Evolutionary conservation across 306 rosid genomes (phyloP).

Genomic region (Styphnolobium japonicum): DNA sequence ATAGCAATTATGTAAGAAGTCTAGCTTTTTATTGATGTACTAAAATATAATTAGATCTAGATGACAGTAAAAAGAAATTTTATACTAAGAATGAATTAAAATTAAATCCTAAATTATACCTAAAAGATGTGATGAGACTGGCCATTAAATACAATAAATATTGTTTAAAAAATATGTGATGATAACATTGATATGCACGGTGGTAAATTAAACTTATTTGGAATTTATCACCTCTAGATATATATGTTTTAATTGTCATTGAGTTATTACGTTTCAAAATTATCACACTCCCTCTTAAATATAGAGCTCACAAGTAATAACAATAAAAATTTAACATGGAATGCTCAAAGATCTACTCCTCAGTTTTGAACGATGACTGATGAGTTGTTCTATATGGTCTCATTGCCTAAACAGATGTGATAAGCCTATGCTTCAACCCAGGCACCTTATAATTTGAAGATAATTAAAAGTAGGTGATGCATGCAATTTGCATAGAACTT

Average conservation of each 20-base stretch:
- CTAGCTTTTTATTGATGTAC: too few species aligned
- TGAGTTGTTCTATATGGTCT: background rate
- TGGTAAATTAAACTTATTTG: background rate
- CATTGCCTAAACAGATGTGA: background rate
- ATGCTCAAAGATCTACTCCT: background rate
- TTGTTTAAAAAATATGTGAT: background rate
- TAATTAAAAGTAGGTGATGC: slow-evolving; percentile 1
- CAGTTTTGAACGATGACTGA: too few species aligned
- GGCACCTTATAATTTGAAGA: background rate
- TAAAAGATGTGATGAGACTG: background rate
- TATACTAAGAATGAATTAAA: too few species aligned
- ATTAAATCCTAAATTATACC: background rate
- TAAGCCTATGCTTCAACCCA: background rate
- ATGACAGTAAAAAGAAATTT: too few species aligned
- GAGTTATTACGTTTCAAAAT: background rate
- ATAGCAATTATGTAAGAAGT: too few species aligned
- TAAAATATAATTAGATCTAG: too few species aligned
- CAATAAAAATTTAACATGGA: background rate
- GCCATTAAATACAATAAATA: background rate
- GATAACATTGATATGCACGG: background rate
- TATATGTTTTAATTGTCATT: background rate
- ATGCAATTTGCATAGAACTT: slow-evolving; percentile 22
- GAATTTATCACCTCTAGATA: background rate
- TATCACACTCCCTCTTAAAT: background rate
- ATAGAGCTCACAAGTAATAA: background rate